These are phyloP conservation scores for Talaromyces amestolkiae DNA, from an alignment of 2,329 filamentous ascomycete genomes.

Conservation along the genomic window DNA sequence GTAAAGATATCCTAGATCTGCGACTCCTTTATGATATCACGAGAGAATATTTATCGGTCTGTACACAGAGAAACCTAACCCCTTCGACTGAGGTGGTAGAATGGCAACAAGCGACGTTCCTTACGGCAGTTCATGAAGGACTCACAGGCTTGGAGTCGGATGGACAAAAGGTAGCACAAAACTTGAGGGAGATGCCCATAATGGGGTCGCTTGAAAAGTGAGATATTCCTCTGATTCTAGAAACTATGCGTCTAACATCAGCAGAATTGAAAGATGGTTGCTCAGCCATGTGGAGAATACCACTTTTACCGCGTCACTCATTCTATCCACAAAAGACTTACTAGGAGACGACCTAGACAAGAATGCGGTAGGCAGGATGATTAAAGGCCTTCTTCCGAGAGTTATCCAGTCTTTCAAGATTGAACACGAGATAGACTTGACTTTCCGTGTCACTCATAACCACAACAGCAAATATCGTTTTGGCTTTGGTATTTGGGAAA, in stretches of 20 bases:
- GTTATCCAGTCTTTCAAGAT: not conserved
- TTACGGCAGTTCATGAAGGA: not conserved
- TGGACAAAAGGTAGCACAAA: not conserved
- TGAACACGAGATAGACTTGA: not conserved
- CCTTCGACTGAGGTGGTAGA: not conserved
- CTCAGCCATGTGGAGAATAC: conserved; percentile 3
- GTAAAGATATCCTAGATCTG: not conserved
- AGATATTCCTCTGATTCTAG: not conserved
- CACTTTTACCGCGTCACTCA: conserved; percentile 2
- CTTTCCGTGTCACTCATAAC: not conserved
- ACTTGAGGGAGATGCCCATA: not conserved
- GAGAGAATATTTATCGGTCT: conserved; percentile 1
- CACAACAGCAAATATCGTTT: not conserved
- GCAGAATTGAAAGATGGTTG: not conserved
- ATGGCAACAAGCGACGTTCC: not conserved
- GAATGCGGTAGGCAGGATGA: not conserved
- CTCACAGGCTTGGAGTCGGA: not conserved
- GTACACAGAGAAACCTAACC: not conserved
- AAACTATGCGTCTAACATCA: not conserved
- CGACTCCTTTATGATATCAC: not conserved
- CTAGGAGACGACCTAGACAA: not conserved
- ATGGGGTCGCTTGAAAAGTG: conserved; percentile 1
- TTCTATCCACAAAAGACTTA: not conserved
- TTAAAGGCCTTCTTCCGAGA: not conserved
- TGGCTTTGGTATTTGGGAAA: too few relatives aligned